Evolutionary conservation across 805 yeast genomes (phyloP).

Genomic region (Debaryomyces tyrocola): DNA sequence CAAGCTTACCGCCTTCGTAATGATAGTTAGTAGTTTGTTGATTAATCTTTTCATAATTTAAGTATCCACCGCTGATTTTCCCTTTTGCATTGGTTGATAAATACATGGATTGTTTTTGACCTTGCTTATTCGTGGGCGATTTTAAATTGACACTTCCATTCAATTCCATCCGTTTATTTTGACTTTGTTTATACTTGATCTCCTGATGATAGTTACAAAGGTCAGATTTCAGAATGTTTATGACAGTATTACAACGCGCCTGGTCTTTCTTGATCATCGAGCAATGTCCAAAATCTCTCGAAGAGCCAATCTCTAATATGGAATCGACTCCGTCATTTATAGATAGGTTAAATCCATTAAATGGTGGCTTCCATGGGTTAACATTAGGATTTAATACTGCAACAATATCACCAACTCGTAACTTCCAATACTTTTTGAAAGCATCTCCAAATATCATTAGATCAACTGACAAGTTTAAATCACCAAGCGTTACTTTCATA

Average conservation of each 20-base stretch:
- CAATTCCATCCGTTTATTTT: slow-evolving; percentile 74
- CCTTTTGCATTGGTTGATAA: slow-evolving; percentile 25
- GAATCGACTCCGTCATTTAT: slow-evolving; percentile 51
- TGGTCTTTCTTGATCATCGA: slow-evolving; percentile 49
- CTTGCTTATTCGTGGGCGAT: slow-evolving; percentile 46
- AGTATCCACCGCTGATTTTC: slow-evolving; percentile 3
- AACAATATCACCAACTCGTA: slow-evolving; percentile 71
- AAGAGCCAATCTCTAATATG: slow-evolving; percentile 71
- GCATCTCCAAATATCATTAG: slow-evolving; percentile 67
- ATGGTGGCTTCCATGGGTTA: slow-evolving; percentile 9
- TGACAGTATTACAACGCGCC: slow-evolving; percentile 56
- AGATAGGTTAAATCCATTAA: slow-evolving; percentile 50
- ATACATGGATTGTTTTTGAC: slow-evolving; percentile 33
- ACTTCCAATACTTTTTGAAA: slow-evolving; percentile 69
- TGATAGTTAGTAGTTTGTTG: slow-evolving; percentile 23
- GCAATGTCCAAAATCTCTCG: slow-evolving; percentile 71
- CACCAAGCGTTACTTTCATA: slow-evolving; percentile 63
- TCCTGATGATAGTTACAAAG: slow-evolving; percentile 77
- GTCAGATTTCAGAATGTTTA: slow-evolving; percentile 52
- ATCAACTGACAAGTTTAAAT: slow-evolving; percentile 60
- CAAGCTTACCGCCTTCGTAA: slow-evolving; percentile 13
- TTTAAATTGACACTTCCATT: slow-evolving; percentile 58
- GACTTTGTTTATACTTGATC: slow-evolving; percentile 47
- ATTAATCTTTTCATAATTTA: slow-evolving; percentile 18
- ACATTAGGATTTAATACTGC: slow-evolving; percentile 70